Evolutionary conservation across 2,329 filamentous ascomycete genomes (phyloP).

Genomic region (Aureobasidium sp.): DNA sequence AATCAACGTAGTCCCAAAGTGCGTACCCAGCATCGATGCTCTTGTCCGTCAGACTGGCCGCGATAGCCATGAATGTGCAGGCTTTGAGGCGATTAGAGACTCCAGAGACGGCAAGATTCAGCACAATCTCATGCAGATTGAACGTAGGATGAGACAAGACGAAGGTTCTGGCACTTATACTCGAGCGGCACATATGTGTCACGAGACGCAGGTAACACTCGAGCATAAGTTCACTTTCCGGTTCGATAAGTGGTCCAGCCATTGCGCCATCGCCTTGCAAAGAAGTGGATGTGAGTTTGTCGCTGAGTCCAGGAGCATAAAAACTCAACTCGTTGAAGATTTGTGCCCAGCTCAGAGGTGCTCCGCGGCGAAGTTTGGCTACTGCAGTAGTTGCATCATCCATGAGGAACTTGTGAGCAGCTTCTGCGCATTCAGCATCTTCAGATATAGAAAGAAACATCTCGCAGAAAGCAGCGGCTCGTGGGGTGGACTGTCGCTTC

Average conservation of each 20-base stretch:
- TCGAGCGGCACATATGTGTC: conserved; percentile 71
- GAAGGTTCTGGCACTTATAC: conserved; percentile 63
- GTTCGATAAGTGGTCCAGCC: conserved; percentile 59
- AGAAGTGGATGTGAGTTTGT: conserved; percentile 54
- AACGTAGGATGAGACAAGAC: conserved; percentile 62
- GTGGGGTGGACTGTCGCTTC: conserved; percentile 85
- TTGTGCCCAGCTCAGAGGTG: conserved; percentile 85
- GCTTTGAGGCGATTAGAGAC: conserved; percentile 73
- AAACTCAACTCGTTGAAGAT: conserved; percentile 86
- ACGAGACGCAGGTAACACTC: conserved; percentile 88
- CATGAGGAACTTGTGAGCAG: conserved; percentile 80
- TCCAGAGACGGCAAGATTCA: conserved; percentile 64
- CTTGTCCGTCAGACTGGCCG: conserved; percentile 70
- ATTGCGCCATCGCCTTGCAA: conserved; percentile 27
- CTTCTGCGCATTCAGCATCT: conserved; percentile 72
- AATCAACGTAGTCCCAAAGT: conserved; percentile 76
- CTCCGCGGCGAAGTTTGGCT: conserved; percentile 71
- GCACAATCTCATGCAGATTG: conserved; percentile 65
- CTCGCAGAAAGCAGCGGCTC: conserved; percentile 93
- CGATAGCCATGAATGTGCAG: conserved; percentile 72
- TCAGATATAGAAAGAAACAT: conserved; percentile 85
- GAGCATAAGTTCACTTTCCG: conserved; percentile 93
- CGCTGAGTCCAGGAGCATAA: conserved; percentile 70
- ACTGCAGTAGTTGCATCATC: conserved; percentile 66
- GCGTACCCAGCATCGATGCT: conserved; percentile 57